A percentile compares a stretch with the other conserved stretches of the same genome.
Conservation (phyloP, 768 basidiomycete genomes). For the Ramaria rubella region DNA sequence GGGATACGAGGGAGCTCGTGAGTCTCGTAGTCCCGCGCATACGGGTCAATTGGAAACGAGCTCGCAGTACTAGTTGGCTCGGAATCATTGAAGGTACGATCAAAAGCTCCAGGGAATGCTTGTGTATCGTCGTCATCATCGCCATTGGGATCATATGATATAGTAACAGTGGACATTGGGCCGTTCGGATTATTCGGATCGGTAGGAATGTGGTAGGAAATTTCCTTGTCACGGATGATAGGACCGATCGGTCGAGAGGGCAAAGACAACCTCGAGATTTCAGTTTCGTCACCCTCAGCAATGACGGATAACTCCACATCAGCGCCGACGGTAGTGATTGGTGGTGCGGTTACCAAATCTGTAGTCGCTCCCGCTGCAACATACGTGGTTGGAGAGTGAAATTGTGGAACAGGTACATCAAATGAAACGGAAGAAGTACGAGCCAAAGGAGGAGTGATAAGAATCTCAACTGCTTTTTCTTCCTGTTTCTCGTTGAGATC, state of each 20-base stretch:
- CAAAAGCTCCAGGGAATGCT: constrained; percentile 24
- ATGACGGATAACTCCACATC: constrained; percentile 51
- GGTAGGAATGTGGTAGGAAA: constrained; percentile 7
- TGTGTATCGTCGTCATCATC: constrained; percentile 12
- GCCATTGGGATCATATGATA: constrained; percentile 3
- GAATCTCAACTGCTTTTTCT: constrained; percentile 2
- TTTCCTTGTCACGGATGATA: constrained; percentile 3
- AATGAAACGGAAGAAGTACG: neutral
- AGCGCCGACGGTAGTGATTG: too few relatives aligned
- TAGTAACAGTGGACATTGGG: constrained; percentile 19
- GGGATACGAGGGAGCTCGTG: constrained; percentile 11
- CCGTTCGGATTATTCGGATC: constrained; percentile 17
- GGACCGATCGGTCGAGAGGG: constrained; percentile 4
- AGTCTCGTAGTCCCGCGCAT: constrained; percentile 10
- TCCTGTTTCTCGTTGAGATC: constrained; percentile 1
- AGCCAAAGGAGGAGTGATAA: constrained; percentile 1
- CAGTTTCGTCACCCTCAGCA: constrained; percentile 58
- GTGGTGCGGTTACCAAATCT: neutral
- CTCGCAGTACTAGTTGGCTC: constrained; percentile 10
- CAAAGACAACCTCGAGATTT: constrained; percentile 10
- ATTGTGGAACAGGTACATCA: neutral
- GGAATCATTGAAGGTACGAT: constrained; percentile 7
- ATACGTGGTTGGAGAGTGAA: neutral
- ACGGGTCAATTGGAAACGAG: constrained; percentile 11
- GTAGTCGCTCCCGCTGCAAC: too few relatives aligned